Percentiles rank a stretch among this genome's conserved stretches.
Conservation (phyloP, 257 asterid genomes). For the Solanum bulbocastanum region DNA sequence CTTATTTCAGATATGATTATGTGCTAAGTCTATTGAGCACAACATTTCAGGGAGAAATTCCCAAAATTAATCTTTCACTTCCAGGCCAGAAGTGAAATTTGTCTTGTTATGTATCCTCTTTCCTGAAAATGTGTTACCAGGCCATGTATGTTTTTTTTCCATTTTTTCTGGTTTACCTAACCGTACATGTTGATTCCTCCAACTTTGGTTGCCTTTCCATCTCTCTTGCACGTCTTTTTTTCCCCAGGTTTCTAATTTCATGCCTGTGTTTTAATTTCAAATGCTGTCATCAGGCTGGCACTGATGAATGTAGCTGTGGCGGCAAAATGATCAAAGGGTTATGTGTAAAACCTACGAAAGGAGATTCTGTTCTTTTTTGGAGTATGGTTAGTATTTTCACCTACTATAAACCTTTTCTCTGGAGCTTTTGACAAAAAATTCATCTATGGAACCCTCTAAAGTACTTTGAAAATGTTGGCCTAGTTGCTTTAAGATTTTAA, state of each 20-base stretch:
- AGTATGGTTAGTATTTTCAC: slow-evolving; percentile 63
- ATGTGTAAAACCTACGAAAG: slow-evolving; percentile 69
- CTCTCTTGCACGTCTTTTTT: background rate
- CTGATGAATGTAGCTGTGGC: slow-evolving; percentile 75
- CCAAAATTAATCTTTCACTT: background rate
- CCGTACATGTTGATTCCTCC: background rate
- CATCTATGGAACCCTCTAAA: background rate
- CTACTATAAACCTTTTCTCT: background rate
- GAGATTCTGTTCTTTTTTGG: slow-evolving; percentile 92
- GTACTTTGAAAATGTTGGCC: background rate
- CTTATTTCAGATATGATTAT: background rate
- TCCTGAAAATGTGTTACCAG: background rate
- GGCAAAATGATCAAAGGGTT: slow-evolving; percentile 61
- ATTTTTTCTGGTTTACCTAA: background rate
- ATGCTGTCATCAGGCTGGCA: slow-evolving; percentile 43
- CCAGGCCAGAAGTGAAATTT: background rate
- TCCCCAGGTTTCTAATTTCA: background rate
- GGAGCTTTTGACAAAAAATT: background rate
- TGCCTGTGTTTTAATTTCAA: slow-evolving; percentile 1
- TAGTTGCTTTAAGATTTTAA: background rate
- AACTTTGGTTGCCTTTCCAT: background rate
- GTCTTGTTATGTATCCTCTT: background rate
- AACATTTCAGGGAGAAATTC: background rate
- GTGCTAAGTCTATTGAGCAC: background rate
- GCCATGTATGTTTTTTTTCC: background rate